Conservation (phyloP, 1,284 basidiomycete species). For the Tilletia setariae region DNA sequence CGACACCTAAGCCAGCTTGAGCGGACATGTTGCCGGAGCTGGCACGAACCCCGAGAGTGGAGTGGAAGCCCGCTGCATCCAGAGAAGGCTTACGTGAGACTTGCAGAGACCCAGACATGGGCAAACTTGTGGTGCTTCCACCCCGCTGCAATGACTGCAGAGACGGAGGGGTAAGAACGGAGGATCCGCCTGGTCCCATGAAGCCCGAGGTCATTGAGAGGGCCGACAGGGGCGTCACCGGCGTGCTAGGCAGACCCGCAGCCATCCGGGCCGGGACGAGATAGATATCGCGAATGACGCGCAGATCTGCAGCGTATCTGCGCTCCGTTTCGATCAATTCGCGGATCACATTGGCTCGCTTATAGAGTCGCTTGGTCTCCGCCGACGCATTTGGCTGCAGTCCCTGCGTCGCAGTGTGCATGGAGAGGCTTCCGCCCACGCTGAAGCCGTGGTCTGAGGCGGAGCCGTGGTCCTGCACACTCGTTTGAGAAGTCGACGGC, state of each 20-base stretch:
- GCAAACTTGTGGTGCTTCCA: neutral
- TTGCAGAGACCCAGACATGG: neutral
- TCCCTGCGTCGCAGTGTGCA: conserved; percentile 9
- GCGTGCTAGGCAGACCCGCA: conserved; percentile 35
- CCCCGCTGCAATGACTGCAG: neutral
- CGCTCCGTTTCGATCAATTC: conserved; percentile 70
- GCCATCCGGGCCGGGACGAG: conserved; percentile 51
- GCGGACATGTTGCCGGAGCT: conserved; percentile 1
- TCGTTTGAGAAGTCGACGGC: neutral
- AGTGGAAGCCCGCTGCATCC: neutral
- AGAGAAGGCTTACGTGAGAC: neutral
- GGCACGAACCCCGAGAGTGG: neutral
- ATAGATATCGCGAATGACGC: conserved; percentile 77
- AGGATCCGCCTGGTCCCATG: neutral
- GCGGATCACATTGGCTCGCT: conserved; percentile 75
- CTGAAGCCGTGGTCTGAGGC: conserved; percentile 14
- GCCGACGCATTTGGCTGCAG: neutral
- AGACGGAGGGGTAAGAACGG: neutral
- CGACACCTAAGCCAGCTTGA: neutral
- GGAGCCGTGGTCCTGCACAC: conserved; percentile 8
- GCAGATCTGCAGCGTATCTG: conserved; percentile 81
- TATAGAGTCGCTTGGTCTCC: conserved; percentile 59
- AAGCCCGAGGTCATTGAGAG: conserved; percentile 25
- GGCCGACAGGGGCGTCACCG: conserved; percentile 26
- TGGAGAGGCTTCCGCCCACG: neutral